Conservation (phyloP, 108 stramenopile genomes). For the Nannochloropsis gaditana region DNA sequence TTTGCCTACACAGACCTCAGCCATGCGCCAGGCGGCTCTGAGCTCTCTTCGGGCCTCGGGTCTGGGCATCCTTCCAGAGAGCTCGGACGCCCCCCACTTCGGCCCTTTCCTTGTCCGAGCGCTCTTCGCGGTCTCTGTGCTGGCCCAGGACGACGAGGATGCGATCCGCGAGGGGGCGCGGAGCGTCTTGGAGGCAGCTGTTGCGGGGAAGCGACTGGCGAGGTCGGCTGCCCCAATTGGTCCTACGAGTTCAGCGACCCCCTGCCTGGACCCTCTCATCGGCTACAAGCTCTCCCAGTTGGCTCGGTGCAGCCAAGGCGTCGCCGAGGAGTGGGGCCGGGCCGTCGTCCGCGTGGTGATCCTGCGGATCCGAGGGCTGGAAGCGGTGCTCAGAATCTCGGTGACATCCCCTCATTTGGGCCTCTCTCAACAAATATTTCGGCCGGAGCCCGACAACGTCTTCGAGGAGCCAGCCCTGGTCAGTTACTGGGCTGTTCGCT, state of each 20-base stretch:
- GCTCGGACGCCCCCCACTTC: neutral
- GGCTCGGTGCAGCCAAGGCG: neutral
- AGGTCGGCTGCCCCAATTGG: too few relatives aligned
- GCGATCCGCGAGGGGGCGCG: neutral
- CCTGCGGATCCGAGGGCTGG: neutral
- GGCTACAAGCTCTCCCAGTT: neutral
- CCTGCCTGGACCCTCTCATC: neutral
- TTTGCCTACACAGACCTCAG: neutral
- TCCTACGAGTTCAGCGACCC: neutral
- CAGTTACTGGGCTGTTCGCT: neutral
- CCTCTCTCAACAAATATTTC: neutral
- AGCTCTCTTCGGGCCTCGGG: neutral
- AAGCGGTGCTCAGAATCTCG: neutral
- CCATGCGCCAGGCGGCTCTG: neutral
- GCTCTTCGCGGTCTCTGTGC: neutral
- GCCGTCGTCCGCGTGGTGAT: neutral
- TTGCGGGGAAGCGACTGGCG: neutral
- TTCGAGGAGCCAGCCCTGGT: neutral
- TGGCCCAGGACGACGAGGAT: slow-evolving; percentile 5
- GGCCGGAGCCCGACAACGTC: slow-evolving; percentile 16
- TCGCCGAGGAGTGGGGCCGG: neutral
- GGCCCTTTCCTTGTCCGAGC: neutral
- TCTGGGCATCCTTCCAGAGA: neutral
- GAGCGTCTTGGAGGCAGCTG: neutral
- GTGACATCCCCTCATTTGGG: neutral